Evolutionary conservation across 768 basidiomycete genomes (phyloP).

Genomic region (Harrya chromipes): DNA sequence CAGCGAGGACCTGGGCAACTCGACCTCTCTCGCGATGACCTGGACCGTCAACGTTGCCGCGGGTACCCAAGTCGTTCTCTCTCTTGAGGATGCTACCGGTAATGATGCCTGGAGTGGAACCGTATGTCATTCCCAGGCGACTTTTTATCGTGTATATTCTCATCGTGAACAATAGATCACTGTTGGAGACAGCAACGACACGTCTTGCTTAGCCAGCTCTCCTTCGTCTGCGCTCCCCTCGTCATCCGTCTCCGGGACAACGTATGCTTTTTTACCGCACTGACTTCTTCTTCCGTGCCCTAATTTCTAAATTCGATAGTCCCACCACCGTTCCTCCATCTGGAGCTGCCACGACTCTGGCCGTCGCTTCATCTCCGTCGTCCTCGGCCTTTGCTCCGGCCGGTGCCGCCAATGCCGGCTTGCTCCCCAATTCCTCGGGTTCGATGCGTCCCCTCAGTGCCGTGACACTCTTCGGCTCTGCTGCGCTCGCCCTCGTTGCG

Average conservation of each 20-base stretch:
- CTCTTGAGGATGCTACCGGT: slow-evolving; percentile 47
- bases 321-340: not conserved
- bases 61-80: slow-evolving; percentile 49
- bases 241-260: not conserved
- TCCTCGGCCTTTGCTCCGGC: slow-evolving; percentile 15
- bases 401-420: slow-evolving; percentile 36
- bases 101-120: slow-evolving; percentile 65
- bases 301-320: slow-evolving; percentile 5
- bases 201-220: slow-evolving; percentile 34
- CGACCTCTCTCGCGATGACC: slow-evolving; percentile 38
- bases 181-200: slow-evolving; percentile 34
- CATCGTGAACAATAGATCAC: slow-evolving; percentile 29
- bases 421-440: slow-evolving; percentile 17
- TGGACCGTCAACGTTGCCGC: slow-evolving; percentile 43
- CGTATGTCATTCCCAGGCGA: slow-evolving; percentile 38
- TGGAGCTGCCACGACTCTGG: not conserved
- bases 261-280: slow-evolving; percentile 1
- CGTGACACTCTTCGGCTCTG: slow-evolving; percentile 22
- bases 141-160: not conserved
- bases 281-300: not conserved
- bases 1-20: slow-evolving; percentile 62
- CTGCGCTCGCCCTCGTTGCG: slow-evolving; percentile 18
- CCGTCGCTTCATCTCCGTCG: slow-evolving; percentile 9
- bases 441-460: slow-evolving; percentile 21
- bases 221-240: slow-evolving; percentile 12